Base-by-base conservation (phyloP, 2,329 filamentous ascomycete genomes). In the Falciphora oryzae region DNA sequence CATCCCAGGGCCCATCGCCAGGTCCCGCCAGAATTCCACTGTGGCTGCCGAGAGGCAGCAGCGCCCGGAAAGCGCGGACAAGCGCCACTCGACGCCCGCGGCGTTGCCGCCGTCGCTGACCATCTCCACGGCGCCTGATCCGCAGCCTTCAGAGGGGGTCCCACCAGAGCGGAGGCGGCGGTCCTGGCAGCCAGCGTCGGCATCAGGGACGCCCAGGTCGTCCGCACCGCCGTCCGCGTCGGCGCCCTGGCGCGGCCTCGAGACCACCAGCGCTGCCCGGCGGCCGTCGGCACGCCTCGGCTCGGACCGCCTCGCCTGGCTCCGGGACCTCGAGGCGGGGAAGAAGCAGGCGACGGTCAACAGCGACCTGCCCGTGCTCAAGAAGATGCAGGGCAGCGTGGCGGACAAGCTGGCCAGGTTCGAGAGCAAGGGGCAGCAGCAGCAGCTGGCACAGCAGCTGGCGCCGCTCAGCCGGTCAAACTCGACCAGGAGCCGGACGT, bases 361-460 rank as follows among this genome's bases (percentile, higher is more conserved):
- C 58, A 32, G 29, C 58, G 58, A 60, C 58, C 31, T 31, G 29
- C 31, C 31, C n/a, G 58, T 35, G 29, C 58, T 60, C 28, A 60
- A 35, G 58, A 35, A 60, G 29, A 25, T 60, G 22, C 29, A 35
- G 18, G 58, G 58, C 18, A 35, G 58, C 58, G 58, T 60, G 58
- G 58, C 58, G 8, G 58, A 35, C 58, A 60, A 60, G 29, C 58
- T 60, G 22, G 58, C 58, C 29, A 32, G 31, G 58, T 60, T 60
- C 35, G 58, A 60, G 58, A 22, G 35, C 29, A 35, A 60, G 29
- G 29, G 35, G 18, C 58, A 60, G 58, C 29, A 22, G 14, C 35
- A 16, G 58, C 22, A 11, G 29, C 7, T 5, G 58, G 18, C 18
- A 8, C 28, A 22, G 25, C 25, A 31, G 58, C 13, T 35, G 58